Base-by-base conservation (phyloP, 176 grass and related monocot genomes). In the Raddia distichophylla region DNA sequence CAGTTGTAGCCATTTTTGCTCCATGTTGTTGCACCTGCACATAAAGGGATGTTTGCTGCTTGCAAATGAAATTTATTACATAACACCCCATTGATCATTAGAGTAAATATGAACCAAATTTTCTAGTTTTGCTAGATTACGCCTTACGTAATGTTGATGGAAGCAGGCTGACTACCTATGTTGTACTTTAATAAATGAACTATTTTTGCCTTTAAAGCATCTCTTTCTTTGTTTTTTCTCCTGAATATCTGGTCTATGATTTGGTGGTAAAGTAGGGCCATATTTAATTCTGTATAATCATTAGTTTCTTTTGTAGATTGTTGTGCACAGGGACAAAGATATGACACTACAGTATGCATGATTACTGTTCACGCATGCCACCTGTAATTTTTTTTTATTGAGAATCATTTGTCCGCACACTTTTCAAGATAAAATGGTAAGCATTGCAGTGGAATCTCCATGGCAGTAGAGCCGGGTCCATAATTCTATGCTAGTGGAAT, bases 31-130 rank as follows among this genome's bases (percentile, higher is more conserved):
- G 4, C 37, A 40, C 1, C 16, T 18, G 62, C 33, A n/a, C 13
- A 48, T 35, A 46, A 50, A 81, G 27, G 59, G 32, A 13, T 32
- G n/a, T 86, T 53, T 87, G 19, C 47, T 76, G 16, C 52, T 63
- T 56, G 64, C 45, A 19, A 69, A 44, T 14, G 4, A 65, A 50
- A 80, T 74, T 3, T 3, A 1, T 53, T 18, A 14, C 4, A 45
- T 12, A 8, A 6, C 33, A 27, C 44, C 2, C 0, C 12, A 40
- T 48, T 74, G 4, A 7, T 57, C 20, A 50, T 32, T 58, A 19
- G 1, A 19, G 37, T 47, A 78, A 78, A 14, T 61, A 45, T 75
- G 63, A 47, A 52, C 2, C 14, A 6, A 5, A 13, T 51, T 67
- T 75, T 10, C 13, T 62, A 70, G 75, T 46, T 55, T 55, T 10